Conservation (phyloP, 2,329 filamentous ascomycete species). For the Apiospora koreana region DNA sequence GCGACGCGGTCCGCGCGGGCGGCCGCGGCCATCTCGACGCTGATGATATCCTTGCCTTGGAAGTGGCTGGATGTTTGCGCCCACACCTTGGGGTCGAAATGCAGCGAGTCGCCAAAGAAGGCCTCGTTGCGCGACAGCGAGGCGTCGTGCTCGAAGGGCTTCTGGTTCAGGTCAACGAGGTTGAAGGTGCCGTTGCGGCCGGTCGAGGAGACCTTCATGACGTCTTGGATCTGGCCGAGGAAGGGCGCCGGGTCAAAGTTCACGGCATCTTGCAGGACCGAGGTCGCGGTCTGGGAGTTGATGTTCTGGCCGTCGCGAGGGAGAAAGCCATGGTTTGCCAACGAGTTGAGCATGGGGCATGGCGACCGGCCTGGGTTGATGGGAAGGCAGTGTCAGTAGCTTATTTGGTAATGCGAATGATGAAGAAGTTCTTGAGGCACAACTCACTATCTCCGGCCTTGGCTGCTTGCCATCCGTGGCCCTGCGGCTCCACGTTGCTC, state of each 20-base stretch:
- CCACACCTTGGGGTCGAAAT: conserved; percentile 2
- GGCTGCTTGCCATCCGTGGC: conserved; percentile 7
- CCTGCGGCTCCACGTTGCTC: neutral
- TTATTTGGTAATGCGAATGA: neutral
- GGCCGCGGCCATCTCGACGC: neutral
- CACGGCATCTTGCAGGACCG: conserved; percentile 3
- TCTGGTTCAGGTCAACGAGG: conserved; percentile 14
- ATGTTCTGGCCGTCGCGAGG: conserved; percentile 12
- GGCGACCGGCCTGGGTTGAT: conserved; percentile 11
- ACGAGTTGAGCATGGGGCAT: conserved; percentile 16
- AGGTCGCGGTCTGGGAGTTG: neutral
- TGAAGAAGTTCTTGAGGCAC: neutral
- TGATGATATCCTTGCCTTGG: neutral
- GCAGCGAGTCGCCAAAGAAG: neutral
- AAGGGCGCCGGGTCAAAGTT: conserved; percentile 13
- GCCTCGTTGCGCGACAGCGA: conserved; percentile 14
- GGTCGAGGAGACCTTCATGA: neutral
- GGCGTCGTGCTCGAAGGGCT: conserved; percentile 17
- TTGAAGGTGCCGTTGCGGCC: conserved; percentile 12
- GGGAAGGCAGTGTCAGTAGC: neutral
- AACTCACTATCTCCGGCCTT: neutral
- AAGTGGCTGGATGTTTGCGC: neutral
- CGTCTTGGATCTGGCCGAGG: neutral
- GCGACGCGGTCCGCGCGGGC: conserved; percentile 6
- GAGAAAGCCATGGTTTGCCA: conserved; percentile 16